Evolutionary conservation across 2,329 filamentous ascomycete genomes (phyloP).

Genomic region (Calonectria ilicicola): DNA sequence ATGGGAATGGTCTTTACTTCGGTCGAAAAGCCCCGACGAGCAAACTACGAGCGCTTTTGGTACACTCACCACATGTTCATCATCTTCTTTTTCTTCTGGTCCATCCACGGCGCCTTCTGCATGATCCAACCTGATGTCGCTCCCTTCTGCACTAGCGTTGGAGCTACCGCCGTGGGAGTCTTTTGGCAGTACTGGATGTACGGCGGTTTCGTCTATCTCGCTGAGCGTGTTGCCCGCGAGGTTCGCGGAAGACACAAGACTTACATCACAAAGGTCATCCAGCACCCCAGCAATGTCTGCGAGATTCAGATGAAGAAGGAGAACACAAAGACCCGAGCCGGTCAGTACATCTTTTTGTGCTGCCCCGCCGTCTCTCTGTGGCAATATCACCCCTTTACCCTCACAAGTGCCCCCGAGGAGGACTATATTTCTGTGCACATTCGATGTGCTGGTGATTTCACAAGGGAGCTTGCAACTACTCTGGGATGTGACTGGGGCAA

Average conservation of each 20-base stretch:
- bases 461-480: conserved; percentile 74
- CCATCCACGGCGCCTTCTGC: conserved; percentile 89
- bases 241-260: conserved; percentile 85
- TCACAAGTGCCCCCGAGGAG: conserved; percentile 89
- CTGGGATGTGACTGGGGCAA: conserved; percentile 81
- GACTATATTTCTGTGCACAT: conserved; percentile 92
- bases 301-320: conserved; percentile 96
- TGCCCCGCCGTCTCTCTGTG: conserved; percentile 88
- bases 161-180: conserved; percentile 75
- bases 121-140: conserved; percentile 90
- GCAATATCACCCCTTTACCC: conserved; percentile 90
- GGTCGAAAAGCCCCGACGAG: conserved; percentile 80
- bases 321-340: conserved; percentile 82
- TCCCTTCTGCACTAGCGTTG: conserved; percentile 80
- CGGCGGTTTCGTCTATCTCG: conserved; percentile 82
- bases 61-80: conserved; percentile 91
- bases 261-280: conserved; percentile 88
- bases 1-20: conserved; percentile 85
- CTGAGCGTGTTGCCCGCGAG: conserved; percentile 83
- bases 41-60: conserved; percentile 92
- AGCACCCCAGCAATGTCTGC: conserved; percentile 89
- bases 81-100: conserved; percentile 91
- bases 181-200: conserved; percentile 95
- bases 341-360: conserved; percentile 91
- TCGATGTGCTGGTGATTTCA: conserved; percentile 86